A percentile compares a stretch with the other conserved stretches of the same genome.
Evolutionary conservation across 768 basidiomycete species (phyloP).

Genomic region (Albatrellus ellisii): DNA sequence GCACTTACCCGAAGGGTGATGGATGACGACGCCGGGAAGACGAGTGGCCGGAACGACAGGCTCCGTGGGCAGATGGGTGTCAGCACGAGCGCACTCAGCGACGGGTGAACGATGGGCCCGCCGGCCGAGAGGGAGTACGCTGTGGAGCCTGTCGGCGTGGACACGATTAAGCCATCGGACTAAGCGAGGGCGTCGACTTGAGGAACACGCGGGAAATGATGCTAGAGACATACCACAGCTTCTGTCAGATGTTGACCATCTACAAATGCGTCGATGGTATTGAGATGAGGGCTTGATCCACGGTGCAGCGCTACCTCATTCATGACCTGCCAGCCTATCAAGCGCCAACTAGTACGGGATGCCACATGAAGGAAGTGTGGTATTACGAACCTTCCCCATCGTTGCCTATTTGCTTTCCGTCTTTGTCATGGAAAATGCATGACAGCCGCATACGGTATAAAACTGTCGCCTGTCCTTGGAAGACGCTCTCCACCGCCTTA

Average conservation of each 20-base stretch:
- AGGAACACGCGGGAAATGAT: conserved; percentile 6
- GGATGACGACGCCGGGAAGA: conserved; percentile 74
- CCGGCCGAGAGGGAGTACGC: conserved; percentile 94
- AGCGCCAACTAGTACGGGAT: conserved; percentile 3
- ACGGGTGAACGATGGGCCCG: conserved; percentile 92
- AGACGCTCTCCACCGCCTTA: conserved; percentile 68
- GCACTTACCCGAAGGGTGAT: conserved; percentile 56
- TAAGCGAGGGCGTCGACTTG: conserved; percentile 21
- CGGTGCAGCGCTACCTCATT: conserved; percentile 92
- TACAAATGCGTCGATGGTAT: conserved; percentile 87
- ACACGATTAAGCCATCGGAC: conserved; percentile 91
- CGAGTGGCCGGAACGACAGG: conserved; percentile 81
- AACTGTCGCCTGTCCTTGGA: conserved; percentile 67
- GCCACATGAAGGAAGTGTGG: not conserved
- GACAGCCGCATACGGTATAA: conserved; percentile 85
- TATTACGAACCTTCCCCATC: conserved; percentile 38
- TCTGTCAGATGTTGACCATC: conserved; percentile 94
- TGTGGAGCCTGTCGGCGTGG: conserved; percentile 93
- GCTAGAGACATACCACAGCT: conserved; percentile 58
- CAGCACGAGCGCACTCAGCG: conserved; percentile 76
- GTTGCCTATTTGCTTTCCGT: conserved; percentile 40
- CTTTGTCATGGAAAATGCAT: conserved; percentile 58
- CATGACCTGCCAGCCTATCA: conserved; percentile 90
- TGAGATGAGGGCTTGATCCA: conserved; percentile 82
- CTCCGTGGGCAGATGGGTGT: conserved; percentile 96